These are phyloP conservation scores for Adiantum capillusveneris DNA, from an alignment of 75 land plant species.

Conservation along the genomic window DNA sequence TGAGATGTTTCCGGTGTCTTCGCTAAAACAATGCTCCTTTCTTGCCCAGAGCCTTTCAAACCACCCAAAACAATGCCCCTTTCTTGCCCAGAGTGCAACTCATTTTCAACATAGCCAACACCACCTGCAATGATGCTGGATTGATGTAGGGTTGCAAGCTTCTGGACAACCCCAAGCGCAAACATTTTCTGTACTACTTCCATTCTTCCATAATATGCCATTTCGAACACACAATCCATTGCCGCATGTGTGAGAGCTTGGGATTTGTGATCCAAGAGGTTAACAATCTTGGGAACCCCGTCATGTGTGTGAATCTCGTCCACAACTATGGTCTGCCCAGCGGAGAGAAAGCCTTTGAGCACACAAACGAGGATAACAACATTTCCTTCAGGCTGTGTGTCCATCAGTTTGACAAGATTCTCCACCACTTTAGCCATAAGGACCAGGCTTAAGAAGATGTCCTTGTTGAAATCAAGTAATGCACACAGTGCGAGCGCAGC, in stretches of 20 bases:
- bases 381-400: background rate
- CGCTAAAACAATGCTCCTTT: background rate
- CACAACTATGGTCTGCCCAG: constrained; percentile 43
- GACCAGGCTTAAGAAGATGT: constrained; percentile 52
- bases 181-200: constrained; percentile 51
- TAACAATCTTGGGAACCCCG: constrained; percentile 26
- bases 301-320: constrained; percentile 40
- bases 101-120: constrained; percentile 21
- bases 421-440: constrained; percentile 31
- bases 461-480: constrained; percentile 56
- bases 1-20: no score
- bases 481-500: constrained; percentile 28
- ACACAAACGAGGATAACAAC: constrained; percentile 18
- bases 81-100: background rate
- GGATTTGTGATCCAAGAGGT: constrained; percentile 15
- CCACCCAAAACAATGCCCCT: background rate
- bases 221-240: constrained; percentile 40
- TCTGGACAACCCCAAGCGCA: constrained; percentile 29
- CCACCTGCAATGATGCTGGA: constrained; percentile 28
- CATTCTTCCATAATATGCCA: constrained; percentile 53
- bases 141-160: constrained; percentile 41
- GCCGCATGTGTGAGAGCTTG: constrained; percentile 18
- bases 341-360: constrained; percentile 22
- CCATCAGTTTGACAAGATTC: constrained; percentile 19
- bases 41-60: background rate